These are phyloP conservation scores for Naematelia aurantialba DNA, from an alignment of 768 basidiomycete genomes.

Conservation along the genomic window DNA sequence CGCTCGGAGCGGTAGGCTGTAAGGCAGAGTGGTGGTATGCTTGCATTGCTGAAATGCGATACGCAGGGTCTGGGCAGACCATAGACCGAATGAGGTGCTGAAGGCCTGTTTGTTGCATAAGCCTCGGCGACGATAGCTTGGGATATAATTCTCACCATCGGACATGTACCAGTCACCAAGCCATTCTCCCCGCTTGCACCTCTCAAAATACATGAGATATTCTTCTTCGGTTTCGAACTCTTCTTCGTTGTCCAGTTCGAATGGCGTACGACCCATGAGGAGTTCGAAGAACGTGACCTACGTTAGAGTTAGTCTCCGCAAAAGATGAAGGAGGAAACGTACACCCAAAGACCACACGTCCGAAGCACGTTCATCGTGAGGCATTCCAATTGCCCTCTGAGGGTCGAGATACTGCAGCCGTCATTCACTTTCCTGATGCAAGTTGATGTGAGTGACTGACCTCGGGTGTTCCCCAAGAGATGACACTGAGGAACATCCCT, in stretches of 20 bases:
- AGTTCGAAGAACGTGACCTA: conserved; percentile 88
- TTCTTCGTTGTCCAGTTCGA: conserved; percentile 64
- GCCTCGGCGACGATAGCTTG: neutral
- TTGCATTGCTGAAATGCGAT: conserved; percentile 40
- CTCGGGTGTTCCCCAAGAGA: conserved; percentile 74
- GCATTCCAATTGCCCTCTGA: conserved; percentile 78
- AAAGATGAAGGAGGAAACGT: conserved; percentile 11
- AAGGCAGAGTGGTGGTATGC: conserved; percentile 45
- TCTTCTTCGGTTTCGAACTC: conserved; percentile 74
- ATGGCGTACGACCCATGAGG: conserved; percentile 84
- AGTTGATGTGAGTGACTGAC: conserved; percentile 51
- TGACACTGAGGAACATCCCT: conserved; percentile 38
- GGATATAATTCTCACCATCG: conserved; percentile 49
- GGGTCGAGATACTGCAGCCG: conserved; percentile 75
- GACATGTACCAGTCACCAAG: conserved; percentile 74
- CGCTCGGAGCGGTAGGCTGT: conserved; percentile 22
- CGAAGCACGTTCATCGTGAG: conserved; percentile 89
- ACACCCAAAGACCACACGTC: conserved; percentile 56
- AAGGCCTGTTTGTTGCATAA: conserved; percentile 35
- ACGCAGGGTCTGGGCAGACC: conserved; percentile 36
- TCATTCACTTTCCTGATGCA: neutral
- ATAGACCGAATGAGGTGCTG: conserved; percentile 37
- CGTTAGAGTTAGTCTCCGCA: conserved; percentile 56
- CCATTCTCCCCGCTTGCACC: conserved; percentile 77
- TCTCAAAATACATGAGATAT: conserved; percentile 77